Evolutionary conservation across 2,329 filamentous ascomycete genomes (phyloP), one percentile per base, ranked within the genome.

Genomic region (Phyllosticta capitalensis): DNA sequence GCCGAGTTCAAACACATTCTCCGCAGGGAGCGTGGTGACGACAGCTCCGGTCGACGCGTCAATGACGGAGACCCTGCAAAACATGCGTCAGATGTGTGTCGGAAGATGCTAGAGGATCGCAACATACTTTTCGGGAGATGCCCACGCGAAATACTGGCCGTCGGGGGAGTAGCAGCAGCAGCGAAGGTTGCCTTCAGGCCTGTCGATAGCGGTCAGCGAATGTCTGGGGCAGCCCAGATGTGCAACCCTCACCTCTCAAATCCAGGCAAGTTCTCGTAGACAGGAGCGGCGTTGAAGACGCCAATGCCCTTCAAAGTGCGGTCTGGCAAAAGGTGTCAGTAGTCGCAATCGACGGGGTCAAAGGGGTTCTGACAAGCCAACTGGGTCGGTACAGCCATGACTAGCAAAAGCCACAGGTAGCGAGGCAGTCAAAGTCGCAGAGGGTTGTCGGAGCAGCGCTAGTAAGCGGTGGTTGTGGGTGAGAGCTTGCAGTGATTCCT

Each of bases 241-340:
- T 62, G 64, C 51, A 38, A 9, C 38, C 64, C 65, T 56, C 74
- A 85, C 83, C 73, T 80, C 61, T 74, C 72, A 70, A 97, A 96
- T 68, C 88, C 92, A 70, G 89, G 79, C 71, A 97, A 82, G 71
- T 87, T 79, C 75, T 89, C 83, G 78, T 99, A 99, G 71, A 87
- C 83, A 63, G 94, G 94, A 66, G 86, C 89, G 69, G 91, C 90
- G 79, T 97, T 89, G 77, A 95, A 85, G 76, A 97, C 81, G 71
- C 92, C 92, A 79, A 99, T 92, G 75, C 86, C 87, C 85, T 96
- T 97, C 78, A 92, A 88, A 76, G 94, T 96, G 79, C 94, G 90
- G 83, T 89, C 83, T 86, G 66, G 30, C 51, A 52, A 54, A 56
- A 61, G 52, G 49, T 56, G 58, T 30, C 53, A 17, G 28, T 28